These are phyloP conservation scores for Sphagnum magellanicum DNA, from an alignment of 228 moss, liverwort and hornwort genomes.

Conservation along the genomic window DNA sequence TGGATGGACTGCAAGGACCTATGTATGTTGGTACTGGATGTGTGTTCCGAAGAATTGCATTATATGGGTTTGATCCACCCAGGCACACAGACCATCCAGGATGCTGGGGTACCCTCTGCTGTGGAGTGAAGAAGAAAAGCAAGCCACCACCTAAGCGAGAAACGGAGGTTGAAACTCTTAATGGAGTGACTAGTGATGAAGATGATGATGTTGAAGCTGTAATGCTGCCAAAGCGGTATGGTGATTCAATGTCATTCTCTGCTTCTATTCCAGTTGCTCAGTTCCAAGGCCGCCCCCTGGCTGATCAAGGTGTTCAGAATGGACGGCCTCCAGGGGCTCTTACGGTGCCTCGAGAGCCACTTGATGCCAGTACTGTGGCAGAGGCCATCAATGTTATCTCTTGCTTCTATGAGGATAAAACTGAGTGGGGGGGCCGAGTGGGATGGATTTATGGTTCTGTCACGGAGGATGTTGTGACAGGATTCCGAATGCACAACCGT, in stretches of 20 bases:
- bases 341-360: constrained; percentile 30
- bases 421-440: constrained; percentile 55
- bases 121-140: constrained; percentile 25
- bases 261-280: constrained; percentile 50
- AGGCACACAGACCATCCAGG: constrained; percentile 32
- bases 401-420: constrained; percentile 58
- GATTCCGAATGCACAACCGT: constrained; percentile 58
- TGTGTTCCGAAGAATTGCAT: constrained; percentile 48
- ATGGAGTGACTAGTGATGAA: constrained; percentile 37
- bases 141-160: constrained; percentile 36
- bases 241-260: constrained; percentile 28
- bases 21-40: constrained; percentile 58
- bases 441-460: constrained; percentile 66
- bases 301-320: constrained; percentile 38
- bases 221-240: constrained; percentile 53
- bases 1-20: constrained; percentile 55
- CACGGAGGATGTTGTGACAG: constrained; percentile 58
- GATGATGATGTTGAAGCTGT: constrained; percentile 31
- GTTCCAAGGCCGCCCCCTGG: constrained; percentile 39
- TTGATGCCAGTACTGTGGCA: constrained; percentile 45
- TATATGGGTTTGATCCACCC: constrained; percentile 56
- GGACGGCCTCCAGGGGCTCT: constrained; percentile 47
- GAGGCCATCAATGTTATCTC: constrained; percentile 63
- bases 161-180: constrained; percentile 27
- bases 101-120: constrained; percentile 30